Evolutionary conservation across 1,284 basidiomycete species (phyloP).

Genomic region (Ceratobasidium theobromae): DNA sequence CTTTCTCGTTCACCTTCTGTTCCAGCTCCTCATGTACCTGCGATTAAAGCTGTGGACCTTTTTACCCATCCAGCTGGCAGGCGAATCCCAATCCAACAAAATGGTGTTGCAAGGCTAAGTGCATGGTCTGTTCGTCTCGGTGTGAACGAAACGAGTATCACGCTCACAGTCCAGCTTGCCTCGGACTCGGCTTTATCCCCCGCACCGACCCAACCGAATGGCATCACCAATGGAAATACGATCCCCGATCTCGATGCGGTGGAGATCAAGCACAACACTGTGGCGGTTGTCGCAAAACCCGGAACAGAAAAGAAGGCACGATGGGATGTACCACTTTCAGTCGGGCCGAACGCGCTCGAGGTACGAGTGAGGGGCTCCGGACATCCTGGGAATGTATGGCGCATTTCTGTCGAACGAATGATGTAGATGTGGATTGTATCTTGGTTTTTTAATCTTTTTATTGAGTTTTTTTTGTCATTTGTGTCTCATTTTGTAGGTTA

Average conservation of each 20-base stretch:
- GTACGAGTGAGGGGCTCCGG: conserved; percentile 24
- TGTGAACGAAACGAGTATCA: background rate
- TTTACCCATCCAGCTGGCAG: conserved; percentile 3
- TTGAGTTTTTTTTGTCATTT: background rate
- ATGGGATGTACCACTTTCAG: conserved; percentile 30
- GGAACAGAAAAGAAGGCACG: background rate
- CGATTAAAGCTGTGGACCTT: conserved; percentile 3
- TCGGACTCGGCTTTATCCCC: background rate
- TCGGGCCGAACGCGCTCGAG: conserved; percentile 30
- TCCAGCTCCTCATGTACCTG: conserved; percentile 13
- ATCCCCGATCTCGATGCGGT: conserved; percentile 7
- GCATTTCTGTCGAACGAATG: conserved; percentile 13
- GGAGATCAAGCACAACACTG: conserved; percentile 20
- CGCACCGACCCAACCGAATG: background rate
- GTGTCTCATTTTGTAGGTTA: background rate
- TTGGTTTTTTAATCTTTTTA: background rate
- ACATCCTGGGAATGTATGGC: conserved; percentile 14
- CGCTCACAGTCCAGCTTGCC: conserved; percentile 3
- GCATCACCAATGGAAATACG: background rate
- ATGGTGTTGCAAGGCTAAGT: background rate
- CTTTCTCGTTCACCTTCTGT: conserved; percentile 24
- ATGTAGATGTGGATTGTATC: background rate
- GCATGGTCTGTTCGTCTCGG: conserved; percentile 14
- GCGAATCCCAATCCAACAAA: background rate
- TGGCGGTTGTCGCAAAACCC: background rate